Conservation (phyloP, 148 eudicot genomes). For the Amaranthus palmeri region DNA sequence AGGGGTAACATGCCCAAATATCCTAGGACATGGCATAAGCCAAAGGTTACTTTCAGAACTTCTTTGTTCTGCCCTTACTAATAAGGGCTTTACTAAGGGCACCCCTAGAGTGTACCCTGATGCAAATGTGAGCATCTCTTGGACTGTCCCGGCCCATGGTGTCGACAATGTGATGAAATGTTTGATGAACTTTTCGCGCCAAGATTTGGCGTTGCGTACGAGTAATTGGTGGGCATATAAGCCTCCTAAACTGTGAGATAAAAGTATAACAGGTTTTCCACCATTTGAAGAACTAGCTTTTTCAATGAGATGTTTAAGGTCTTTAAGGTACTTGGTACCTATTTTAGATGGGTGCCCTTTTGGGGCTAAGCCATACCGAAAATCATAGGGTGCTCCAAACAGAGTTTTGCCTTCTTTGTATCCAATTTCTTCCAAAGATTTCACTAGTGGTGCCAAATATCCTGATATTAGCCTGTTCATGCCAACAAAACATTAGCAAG, state of each 20-base stretch:
- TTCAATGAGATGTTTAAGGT: conserved; percentile 64
- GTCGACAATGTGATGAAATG: conserved; percentile 76
- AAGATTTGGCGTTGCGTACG: conserved; percentile 38
- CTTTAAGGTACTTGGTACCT: conserved; percentile 60
- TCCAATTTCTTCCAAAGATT: conserved; percentile 57
- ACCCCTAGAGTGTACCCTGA: conserved; percentile 87
- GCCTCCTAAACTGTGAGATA: conserved; percentile 89
- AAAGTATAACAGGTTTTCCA: conserved; percentile 56
- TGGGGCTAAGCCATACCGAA: conserved; percentile 82
- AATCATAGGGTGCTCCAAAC: conserved; percentile 92
- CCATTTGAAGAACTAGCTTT: conserved; percentile 45
- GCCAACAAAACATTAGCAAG: background rate
- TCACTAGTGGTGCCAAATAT: conserved; percentile 73
- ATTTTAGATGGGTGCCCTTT: conserved; percentile 44
- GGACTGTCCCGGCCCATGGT: conserved; percentile 89
- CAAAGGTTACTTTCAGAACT: conserved; percentile 84
- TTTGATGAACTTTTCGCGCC: conserved; percentile 66
- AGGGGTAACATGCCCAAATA: conserved; percentile 34
- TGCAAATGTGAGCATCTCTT: conserved; percentile 75
- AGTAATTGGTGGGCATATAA: conserved; percentile 67
- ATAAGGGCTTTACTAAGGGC: conserved; percentile 70
- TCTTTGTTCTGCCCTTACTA: conserved; percentile 78
- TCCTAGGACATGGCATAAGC: conserved; percentile 67
- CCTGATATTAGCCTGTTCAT: conserved; percentile 43
- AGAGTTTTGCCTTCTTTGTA: conserved; percentile 55